These are phyloP conservation scores for Seiridium unicorne DNA, from an alignment of 2,329 filamentous ascomycete genomes.

Conservation along the genomic window DNA sequence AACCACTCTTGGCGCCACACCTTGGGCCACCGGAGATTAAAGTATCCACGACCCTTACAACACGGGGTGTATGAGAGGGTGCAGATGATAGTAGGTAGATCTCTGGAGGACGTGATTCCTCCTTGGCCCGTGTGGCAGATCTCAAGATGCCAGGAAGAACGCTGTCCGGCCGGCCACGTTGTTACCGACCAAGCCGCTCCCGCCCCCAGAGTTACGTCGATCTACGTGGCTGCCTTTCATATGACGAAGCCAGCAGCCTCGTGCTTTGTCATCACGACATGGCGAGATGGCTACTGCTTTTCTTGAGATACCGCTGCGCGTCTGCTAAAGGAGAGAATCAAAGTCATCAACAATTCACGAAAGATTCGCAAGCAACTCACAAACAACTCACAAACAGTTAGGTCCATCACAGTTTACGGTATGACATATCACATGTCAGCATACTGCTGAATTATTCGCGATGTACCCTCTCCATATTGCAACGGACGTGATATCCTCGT, in stretches of 20 bases:
- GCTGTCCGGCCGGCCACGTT: not conserved
- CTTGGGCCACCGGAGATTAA: not conserved
- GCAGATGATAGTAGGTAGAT: not conserved
- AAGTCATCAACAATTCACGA: no score
- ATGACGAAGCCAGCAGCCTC: no score
- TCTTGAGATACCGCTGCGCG: no score
- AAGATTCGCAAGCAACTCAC: not conserved
- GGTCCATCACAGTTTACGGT: no score
- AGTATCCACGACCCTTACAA: conserved; percentile 1
- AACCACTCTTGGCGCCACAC: not conserved
- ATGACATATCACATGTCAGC: not conserved
- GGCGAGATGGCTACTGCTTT: no score
- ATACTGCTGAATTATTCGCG: not conserved
- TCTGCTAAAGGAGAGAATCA: no score
- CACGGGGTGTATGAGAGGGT: not conserved
- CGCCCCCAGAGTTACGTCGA: not conserved
- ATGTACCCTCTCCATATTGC: not conserved
- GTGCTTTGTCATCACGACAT: no score
- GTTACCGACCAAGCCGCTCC: not conserved
- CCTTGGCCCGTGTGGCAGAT: not conserved
- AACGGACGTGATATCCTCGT: not conserved
- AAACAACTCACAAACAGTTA: not conserved
- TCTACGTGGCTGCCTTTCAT: not conserved
- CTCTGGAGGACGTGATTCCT: not conserved
- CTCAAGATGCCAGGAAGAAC: not conserved